Evolutionary conservation across 805 yeast species (phyloP).

Genomic region (Nakazawaea ernobii): DNA sequence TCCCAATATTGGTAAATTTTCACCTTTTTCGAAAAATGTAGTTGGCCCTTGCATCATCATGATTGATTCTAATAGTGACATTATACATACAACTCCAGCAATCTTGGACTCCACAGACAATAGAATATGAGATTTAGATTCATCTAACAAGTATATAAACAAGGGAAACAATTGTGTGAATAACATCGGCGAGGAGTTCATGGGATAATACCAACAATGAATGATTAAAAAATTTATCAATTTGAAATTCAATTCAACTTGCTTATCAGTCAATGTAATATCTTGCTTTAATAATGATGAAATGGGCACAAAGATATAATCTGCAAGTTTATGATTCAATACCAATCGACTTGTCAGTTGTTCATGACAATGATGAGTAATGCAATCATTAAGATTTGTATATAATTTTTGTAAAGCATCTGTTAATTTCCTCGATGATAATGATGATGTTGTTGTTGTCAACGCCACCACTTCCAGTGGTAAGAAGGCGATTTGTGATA

Average conservation of each 20-base stretch:
- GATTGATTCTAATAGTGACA: conserved; percentile 23
- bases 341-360: neutral
- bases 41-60: conserved; percentile 23
- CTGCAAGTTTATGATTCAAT: conserved; percentile 41
- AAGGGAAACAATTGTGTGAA: conserved; percentile 43
- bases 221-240: conserved; percentile 37
- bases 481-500: conserved; percentile 38
- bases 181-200: conserved; percentile 29
- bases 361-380: neutral
- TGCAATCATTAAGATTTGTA: conserved; percentile 14
- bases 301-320: conserved; percentile 58
- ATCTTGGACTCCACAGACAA: conserved; percentile 31
- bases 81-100: conserved; percentile 29
- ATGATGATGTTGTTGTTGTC: conserved; percentile 15
- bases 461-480: conserved; percentile 24
- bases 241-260: conserved; percentile 38
- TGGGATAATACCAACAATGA: conserved; percentile 40
- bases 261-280: conserved; percentile 35
- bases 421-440: conserved; percentile 23
- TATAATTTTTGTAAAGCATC: conserved; percentile 30
- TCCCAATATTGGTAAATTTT: conserved; percentile 38
- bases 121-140: conserved; percentile 19
- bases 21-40: conserved; percentile 23
- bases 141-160: conserved; percentile 40
- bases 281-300: conserved; percentile 46